Evolutionary conservation across 306 rosid genomes (phyloP), one percentile per base, ranked within the genome.

Genomic region (Prunus dulcis): DNA sequence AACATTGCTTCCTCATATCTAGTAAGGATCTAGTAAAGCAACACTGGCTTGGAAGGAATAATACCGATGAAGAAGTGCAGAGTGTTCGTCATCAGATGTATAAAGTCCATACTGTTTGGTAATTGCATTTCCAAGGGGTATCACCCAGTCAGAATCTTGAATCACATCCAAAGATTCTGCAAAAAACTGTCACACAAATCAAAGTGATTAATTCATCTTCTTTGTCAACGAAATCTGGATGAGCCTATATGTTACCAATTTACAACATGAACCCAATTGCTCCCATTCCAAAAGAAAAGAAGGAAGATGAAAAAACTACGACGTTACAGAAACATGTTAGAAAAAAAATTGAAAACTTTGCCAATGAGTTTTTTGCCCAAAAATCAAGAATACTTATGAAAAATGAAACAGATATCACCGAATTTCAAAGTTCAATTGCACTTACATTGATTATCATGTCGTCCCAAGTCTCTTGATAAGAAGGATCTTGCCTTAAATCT

Each of bases 381-480:
- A 18, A 46, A 67, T 12, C 47, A 34, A 20, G 19, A 43, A 30
- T 41, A 41, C 14, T 45, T 2, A 65, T 32, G 76, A 30, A 32
- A 18, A 51, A 30, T 57, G 38, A 65, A 46, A 76, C 45, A 47
- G 53, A 32, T 45, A 25, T 23, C 69, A 71, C 43, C 28, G 61
- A 72, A 68, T 56, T 72, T 28, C 49, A 64, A 32, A 76, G 51
- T 60, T 77, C 60, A 76, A 61, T 80, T 67, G 83, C 57, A 89
- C 96, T 86, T 84, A 92, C 98, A 52, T 91, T 81, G 79, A 94
- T 86, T 82, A 94, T 90, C 98, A 94, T 94, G 90, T 94, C 93
- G 18, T 94, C 98, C 98, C 98, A 94, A 71, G 97, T 94, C 75
- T 94, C 98, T 85, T 94, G 97, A 85, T 84, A 91, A 34, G 89